These are phyloP conservation scores for Trichoderma sp. DNA, from an alignment of 2,329 filamentous ascomycete species.

Conservation along the genomic window DNA sequence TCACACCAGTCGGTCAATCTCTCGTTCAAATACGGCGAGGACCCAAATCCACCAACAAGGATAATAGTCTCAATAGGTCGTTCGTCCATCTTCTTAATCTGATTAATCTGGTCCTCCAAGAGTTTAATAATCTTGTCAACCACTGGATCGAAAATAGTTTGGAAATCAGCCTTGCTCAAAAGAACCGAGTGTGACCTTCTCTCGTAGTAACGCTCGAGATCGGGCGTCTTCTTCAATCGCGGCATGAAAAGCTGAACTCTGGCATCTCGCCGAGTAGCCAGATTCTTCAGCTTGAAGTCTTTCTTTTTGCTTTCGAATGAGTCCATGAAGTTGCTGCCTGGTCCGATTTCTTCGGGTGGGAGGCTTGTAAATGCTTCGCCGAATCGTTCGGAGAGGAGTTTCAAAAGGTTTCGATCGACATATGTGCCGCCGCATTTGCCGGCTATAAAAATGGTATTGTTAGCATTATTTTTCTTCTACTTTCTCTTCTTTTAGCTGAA, in stretches of 20 bases:
- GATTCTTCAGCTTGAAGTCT: background rate
- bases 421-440: background rate
- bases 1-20: background rate
- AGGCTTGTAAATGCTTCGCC: background rate
- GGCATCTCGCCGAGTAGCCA: background rate
- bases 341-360: background rate
- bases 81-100: background rate
- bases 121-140: background rate
- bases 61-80: background rate
- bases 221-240: background rate
- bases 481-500: background rate
- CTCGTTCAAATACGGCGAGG: background rate
- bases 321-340: background rate
- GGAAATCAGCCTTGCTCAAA: background rate
- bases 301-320: background rate
- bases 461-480: background rate
- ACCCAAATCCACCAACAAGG: background rate
- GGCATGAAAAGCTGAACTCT: background rate
- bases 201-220: background rate
- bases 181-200: background rate
- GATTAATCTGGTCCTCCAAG: background rate
- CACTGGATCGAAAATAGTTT: background rate
- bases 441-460: background rate
- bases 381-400: background rate
- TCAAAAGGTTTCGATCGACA: background rate